These are phyloP conservation scores for Yamadazyma mexicana DNA, from an alignment of 1,139 yeast species.

Conservation along the genomic window DNA sequence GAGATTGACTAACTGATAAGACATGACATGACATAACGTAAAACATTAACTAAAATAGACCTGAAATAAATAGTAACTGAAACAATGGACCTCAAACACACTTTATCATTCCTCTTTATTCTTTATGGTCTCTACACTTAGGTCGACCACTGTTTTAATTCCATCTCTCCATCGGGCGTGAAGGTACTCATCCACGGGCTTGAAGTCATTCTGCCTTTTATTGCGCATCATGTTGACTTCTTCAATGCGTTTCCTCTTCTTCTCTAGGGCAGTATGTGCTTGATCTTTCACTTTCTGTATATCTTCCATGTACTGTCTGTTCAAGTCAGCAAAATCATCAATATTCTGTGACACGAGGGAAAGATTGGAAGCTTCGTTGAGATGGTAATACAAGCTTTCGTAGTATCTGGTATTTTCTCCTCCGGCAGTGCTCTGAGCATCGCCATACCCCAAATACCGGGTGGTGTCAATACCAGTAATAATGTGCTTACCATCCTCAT, in stretches of 20 bases:
- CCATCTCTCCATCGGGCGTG: conserved; percentile 42
- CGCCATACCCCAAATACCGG: conserved; percentile 19
- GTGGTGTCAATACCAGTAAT: conserved; percentile 27
- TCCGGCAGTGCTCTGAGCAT: too few relatives aligned
- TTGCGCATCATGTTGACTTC: conserved; percentile 31
- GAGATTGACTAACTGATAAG: conserved; percentile 9
- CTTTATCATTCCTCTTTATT: background rate
- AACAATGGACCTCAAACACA: too few relatives aligned
- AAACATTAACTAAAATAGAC: background rate
- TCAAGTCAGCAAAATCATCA: conserved; percentile 15
- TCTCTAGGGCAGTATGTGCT: conserved; percentile 18
- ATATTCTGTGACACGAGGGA: conserved; percentile 11
- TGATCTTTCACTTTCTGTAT: conserved; percentile 19
- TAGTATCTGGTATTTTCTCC: conserved; percentile 14
- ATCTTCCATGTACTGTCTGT: conserved; percentile 20
- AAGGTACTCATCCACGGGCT: conserved; percentile 37
- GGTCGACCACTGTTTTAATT: conserved; percentile 35
- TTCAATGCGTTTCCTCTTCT: conserved; percentile 32
- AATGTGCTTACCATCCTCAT: conserved; percentile 8
- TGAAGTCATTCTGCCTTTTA: conserved; percentile 35
- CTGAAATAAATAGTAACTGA: background rate
- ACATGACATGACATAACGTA: background rate
- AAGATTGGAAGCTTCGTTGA: conserved; percentile 11
- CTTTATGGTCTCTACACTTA: conserved; percentile 27
- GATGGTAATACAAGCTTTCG: conserved; percentile 22